Evolutionary conservation across 192 early-diverging fungal species (phyloP).

Genomic region (Entophlyctis luteolus): DNA sequence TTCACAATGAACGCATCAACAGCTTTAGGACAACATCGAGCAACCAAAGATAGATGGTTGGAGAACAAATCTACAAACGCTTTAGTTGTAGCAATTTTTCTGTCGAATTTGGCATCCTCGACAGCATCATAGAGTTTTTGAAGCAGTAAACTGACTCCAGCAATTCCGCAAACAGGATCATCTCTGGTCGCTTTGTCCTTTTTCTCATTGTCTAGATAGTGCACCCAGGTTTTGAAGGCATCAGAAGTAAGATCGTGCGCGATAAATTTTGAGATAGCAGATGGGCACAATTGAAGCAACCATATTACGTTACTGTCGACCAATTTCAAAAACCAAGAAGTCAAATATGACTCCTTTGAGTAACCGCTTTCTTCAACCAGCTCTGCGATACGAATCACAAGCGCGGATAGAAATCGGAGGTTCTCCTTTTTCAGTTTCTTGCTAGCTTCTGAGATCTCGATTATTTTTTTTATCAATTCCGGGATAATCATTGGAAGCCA

Average conservation of each 20-base stretch:
- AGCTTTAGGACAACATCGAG: not conserved
- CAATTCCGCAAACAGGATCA: not conserved
- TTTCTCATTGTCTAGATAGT: not conserved
- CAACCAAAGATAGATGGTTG: not conserved
- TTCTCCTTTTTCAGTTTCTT: not conserved
- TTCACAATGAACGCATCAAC: not conserved
- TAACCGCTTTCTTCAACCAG: not conserved
- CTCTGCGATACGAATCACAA: no score
- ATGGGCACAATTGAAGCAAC: not conserved
- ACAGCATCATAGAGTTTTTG: not conserved
- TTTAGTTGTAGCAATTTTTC: not conserved
- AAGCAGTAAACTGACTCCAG: not conserved
- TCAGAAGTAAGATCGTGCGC: not conserved
- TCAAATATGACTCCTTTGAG: not conserved
- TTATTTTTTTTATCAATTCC: no score
- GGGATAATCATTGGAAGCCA: no score
- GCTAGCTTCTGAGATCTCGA: not conserved
- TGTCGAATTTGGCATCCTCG: not conserved
- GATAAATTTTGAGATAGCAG: not conserved
- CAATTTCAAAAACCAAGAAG: not conserved
- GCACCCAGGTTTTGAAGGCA: not conserved
- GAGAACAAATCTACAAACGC: not conserved
- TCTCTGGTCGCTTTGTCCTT: not conserved
- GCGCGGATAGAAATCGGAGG: no score
- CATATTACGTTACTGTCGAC: not conserved